Conservation (phyloP, 495 filamentous ascomycete species). For the Polyplosphaeria fusca region DNA sequence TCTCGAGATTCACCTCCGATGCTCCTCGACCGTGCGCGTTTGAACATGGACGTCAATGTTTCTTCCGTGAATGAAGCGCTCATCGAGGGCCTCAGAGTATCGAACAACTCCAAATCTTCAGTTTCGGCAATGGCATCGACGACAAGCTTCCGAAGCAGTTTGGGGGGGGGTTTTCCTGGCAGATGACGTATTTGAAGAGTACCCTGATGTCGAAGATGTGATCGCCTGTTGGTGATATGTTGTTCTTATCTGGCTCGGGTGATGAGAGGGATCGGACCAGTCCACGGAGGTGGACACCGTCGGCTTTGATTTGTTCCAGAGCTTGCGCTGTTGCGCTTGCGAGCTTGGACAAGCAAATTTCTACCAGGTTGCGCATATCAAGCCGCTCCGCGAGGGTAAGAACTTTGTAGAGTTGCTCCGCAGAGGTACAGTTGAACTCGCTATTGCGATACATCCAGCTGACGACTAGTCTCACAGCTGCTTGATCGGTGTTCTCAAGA, state of each 20-base stretch:
- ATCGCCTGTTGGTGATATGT: too few relatives aligned
- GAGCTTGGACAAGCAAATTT: background rate
- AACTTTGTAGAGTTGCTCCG: slow-evolving; percentile 8
- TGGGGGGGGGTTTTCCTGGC: background rate
- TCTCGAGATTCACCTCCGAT: too few relatives aligned
- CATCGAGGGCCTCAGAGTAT: background rate
- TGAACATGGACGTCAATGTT: too few relatives aligned
- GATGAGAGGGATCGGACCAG: too few relatives aligned
- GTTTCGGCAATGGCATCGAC: slow-evolving; percentile 10
- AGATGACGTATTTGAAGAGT: slow-evolving; percentile 18
- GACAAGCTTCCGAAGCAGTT: slow-evolving; percentile 3
- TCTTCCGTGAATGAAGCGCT: too few relatives aligned
- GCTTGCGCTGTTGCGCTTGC: background rate
- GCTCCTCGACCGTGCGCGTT: too few relatives aligned
- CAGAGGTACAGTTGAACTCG: background rate
- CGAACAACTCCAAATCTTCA: background rate
- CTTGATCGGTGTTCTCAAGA: background rate
- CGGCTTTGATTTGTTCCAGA: too few relatives aligned
- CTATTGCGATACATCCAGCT: slow-evolving; percentile 3
- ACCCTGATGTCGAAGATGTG: too few relatives aligned
- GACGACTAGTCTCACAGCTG: slow-evolving; percentile 1
- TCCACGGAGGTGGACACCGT: too few relatives aligned
- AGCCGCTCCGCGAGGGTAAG: slow-evolving; percentile 1
- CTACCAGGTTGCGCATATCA: slow-evolving; percentile 1
- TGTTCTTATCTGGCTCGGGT: too few relatives aligned